Evolutionary conservation across 2,329 filamentous ascomycete genomes (phyloP), one percentile per base, ranked within the genome.

Genomic region (Epichloe glyceriae): DNA sequence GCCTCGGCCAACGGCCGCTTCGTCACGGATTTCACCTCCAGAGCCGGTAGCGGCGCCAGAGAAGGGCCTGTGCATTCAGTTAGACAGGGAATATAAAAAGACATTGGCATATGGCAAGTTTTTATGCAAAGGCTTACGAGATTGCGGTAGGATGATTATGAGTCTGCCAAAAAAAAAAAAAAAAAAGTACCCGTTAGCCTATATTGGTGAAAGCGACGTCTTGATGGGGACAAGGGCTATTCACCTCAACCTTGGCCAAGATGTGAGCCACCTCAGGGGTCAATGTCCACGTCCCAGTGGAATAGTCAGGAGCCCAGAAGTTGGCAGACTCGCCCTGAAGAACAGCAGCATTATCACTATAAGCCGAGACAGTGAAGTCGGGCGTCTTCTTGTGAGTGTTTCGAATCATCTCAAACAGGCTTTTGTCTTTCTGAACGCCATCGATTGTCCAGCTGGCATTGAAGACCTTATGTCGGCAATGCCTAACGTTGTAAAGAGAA

Each of bases 131-230:
- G 6, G 56, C 58, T 53, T 54, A 60, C 56, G 89, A 95, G 49
- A 98, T 94, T 8, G 91, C 91, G 5, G 93, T 97, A 2, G 91
- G 91, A 63, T 97, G 91, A 67, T 97, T 97, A 71, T 97, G 91
- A 2, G 93, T 97, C 72, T 60, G 19, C 22, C 37, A 19, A 33
- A 11, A 7, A 3, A 37, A 37, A 17, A 33, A n/a, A n/a, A n/a
- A 14, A 10, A 5, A 26, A 39, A 14, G 17, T 3, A 34, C 6
- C 4, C 2, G 19, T 51, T 43, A 51, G 49, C 35, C 8, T n/a
- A 49, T 12, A 44, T 35, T 12, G 37, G 4, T 19, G 12, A 46
- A 12, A 5, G 12, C 7, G 14, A 45, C 17, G 26, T n/a, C 19
- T 42, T 17, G 17, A 6, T 22, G 10, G 19, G 26, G 30, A 14